Evolutionary conservation across 2,329 filamentous ascomycete species (phyloP).

Genomic region (Rachicladosporium sp.): DNA sequence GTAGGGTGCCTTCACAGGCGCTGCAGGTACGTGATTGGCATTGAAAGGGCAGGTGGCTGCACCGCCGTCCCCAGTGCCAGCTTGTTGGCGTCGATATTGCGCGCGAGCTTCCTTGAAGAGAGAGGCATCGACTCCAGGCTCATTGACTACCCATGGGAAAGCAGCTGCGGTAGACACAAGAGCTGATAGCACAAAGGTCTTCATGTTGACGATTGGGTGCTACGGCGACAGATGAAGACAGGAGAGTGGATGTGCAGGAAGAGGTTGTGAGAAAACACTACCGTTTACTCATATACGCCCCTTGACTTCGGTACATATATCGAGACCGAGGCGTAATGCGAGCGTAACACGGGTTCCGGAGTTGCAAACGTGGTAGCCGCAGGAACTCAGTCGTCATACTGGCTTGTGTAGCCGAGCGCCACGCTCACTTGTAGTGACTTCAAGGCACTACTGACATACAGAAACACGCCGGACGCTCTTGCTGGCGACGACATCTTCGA

Average conservation of each 20-base stretch:
- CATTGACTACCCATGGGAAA: conserved; percentile 22
- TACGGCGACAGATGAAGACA: no score
- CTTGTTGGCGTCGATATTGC: conserved; percentile 20
- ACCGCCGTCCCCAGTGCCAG: conserved; percentile 16
- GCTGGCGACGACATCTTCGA: no score
- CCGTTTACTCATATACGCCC: no score
- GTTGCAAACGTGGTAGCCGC: no score
- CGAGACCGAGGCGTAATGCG: no score
- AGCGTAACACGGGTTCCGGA: no score
- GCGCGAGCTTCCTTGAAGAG: conserved; percentile 13
- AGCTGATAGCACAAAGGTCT: conserved; percentile 1
- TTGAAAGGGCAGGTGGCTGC: conserved; percentile 28
- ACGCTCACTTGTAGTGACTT: no score
- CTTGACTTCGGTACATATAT: no score
- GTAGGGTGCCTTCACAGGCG: conserved; percentile 22
- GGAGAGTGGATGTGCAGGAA: background rate
- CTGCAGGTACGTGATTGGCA: conserved; percentile 26
- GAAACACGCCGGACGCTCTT: no score
- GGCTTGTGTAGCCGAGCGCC: no score
- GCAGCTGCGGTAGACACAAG: conserved; percentile 3
- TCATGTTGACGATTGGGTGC: background rate
- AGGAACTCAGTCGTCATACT: no score
- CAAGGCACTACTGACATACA: no score
- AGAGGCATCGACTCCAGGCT: conserved; percentile 26
- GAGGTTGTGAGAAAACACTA: background rate